Evolutionary conservation across 148 eudicot species (phyloP).

Genomic region (Polygonum maritimum): DNA sequence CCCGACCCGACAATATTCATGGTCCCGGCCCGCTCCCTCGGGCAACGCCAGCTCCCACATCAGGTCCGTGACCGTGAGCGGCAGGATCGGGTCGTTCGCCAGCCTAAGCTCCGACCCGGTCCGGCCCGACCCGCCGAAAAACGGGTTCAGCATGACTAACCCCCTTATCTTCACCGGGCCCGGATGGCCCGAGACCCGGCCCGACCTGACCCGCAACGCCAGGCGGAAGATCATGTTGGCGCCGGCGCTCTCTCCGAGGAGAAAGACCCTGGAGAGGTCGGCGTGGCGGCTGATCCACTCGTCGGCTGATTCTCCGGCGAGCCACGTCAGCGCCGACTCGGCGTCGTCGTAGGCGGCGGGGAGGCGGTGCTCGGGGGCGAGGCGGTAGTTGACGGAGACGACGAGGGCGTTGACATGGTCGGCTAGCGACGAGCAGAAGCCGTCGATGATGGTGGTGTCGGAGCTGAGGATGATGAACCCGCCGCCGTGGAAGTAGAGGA

Average conservation of each 20-base stretch:
- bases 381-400: conserved; percentile 31
- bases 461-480: conserved; percentile 21
- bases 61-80: conserved; percentile 27
- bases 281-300: conserved; percentile 25
- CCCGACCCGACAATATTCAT: conserved; percentile 17
- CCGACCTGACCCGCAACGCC: conserved; percentile 9
- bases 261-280: conserved; percentile 19
- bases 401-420: conserved; percentile 18
- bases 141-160: conserved; percentile 26
- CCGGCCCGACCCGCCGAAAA: conserved; percentile 27
- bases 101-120: conserved; percentile 24
- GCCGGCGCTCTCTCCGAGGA: conserved; percentile 38
- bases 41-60: conserved; percentile 51
- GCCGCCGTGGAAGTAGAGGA: conserved; percentile 25
- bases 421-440: conserved; percentile 17
- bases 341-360: conserved; percentile 38
- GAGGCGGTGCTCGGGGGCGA: conserved; percentile 36
- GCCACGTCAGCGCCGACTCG: conserved; percentile 31
- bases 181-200: conserved; percentile 4
- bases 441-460: conserved; percentile 7
- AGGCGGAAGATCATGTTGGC: conserved; percentile 30
- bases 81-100: conserved; percentile 20
- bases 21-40: conserved; percentile 29
- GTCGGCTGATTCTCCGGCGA: conserved; percentile 14
- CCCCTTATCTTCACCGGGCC: conserved; percentile 20